Evolutionary conservation across 176 grass and related monocot species (phyloP).

Genomic region (Stipa capillata): DNA sequence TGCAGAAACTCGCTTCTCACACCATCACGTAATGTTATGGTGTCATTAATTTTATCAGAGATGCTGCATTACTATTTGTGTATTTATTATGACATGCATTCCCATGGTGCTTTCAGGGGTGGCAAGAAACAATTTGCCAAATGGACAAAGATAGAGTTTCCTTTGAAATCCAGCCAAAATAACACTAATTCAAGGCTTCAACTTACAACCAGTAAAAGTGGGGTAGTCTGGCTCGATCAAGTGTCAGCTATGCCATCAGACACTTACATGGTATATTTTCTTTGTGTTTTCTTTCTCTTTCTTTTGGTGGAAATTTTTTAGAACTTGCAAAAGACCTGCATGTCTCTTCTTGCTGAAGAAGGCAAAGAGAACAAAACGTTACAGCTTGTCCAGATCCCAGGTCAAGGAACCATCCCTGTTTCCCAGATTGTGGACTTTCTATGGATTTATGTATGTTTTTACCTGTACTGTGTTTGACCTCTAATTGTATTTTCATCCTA

Average conservation of each 20-base stretch:
- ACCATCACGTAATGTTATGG: constrained; percentile 59
- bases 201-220: constrained; percentile 63
- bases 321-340: too few species aligned
- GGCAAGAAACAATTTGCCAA: constrained; percentile 37
- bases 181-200: constrained; percentile 74
- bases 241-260: constrained; percentile 78
- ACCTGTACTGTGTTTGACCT: neutral
- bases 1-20: constrained; percentile 35
- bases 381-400: neutral
- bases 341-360: neutral
- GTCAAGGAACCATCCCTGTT: too few species aligned
- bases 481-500: constrained; percentile 24
- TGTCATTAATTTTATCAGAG: neutral
- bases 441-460: neutral
- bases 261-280: constrained; percentile 68
- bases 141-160: constrained; percentile 77
- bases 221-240: constrained; percentile 87
- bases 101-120: constrained; percentile 30
- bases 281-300: neutral
- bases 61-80: neutral
- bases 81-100: neutral
- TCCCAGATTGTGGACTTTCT: too few species aligned
- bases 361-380: neutral
- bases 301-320: neutral
- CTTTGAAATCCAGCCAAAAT: constrained; percentile 47